Percentiles rank a stretch among this genome's conserved stretches.
Evolutionary conservation across 2,329 filamentous ascomycete species (phyloP).

Genomic region (Nannizziopsis barbatae): DNA sequence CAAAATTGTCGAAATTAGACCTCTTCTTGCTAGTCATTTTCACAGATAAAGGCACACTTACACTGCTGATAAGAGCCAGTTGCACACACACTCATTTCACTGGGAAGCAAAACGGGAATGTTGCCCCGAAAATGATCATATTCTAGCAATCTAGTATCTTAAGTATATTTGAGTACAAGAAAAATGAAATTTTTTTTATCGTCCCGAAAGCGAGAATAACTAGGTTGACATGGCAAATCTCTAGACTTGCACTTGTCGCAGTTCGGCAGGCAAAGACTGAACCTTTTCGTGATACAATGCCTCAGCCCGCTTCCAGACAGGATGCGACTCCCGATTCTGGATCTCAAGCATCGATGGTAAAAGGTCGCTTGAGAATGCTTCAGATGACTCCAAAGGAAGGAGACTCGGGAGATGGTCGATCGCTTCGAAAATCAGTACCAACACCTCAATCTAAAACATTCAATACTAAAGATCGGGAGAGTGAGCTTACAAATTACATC

Average conservation of each 20-base stretch:
- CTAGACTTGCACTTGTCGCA: conserved; percentile 15
- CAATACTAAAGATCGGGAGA: background rate
- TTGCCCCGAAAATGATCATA: too few species aligned
- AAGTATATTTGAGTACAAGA: background rate
- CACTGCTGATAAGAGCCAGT: too few species aligned
- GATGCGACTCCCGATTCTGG: conserved; percentile 58
- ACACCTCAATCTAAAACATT: background rate
- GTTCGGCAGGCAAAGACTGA: conserved; percentile 48
- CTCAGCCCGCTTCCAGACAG: conserved; percentile 76
- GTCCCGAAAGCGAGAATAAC: background rate
- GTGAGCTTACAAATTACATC: conserved; percentile 56
- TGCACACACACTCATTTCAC: too few species aligned
- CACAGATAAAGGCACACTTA: too few species aligned
- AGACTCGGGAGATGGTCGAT: conserved; percentile 79
- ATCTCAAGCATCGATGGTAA: conserved; percentile 66
- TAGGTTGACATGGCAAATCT: background rate
- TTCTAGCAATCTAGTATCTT: too few species aligned
- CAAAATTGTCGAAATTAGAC: too few species aligned
- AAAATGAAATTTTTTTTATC: background rate
- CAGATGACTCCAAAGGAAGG: conserved; percentile 73
- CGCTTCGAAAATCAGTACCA: conserved; percentile 3
- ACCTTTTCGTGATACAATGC: conserved; percentile 78
- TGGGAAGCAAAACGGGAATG: too few species aligned
- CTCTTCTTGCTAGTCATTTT: too few species aligned
- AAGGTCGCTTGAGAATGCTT: conserved; percentile 69